Evolutionary conservation across 2,329 filamentous ascomycete species (phyloP), one percentile per base, ranked within the genome.

Genomic region (Alternaria conjuncta): DNA sequence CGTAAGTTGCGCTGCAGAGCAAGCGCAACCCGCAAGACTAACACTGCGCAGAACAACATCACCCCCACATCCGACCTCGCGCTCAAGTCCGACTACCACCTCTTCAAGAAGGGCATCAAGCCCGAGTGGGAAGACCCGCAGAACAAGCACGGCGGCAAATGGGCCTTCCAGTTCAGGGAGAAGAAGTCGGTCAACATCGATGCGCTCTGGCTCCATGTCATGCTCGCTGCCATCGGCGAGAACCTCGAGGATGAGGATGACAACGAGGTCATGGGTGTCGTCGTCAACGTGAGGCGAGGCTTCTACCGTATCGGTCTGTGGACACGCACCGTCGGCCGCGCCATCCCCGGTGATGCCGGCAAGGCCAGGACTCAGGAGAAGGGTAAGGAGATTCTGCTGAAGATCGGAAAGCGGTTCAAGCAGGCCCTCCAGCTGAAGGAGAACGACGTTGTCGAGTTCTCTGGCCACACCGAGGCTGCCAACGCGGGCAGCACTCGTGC

Each of bases 91-190:
- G 96, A 99, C 82, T 99, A 99, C 85, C 96, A 99, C 80, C 92
- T 99, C 47, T 99, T 99, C 91, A 99, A 99, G 87, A 91, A 91
- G 75, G 94, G 94, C 70, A 93, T 99, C 67, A 93, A 96, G 69
- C 96, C 96, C 36, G 96, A 99, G 84, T 99, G 96, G 96, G 96
- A 99, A 83, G 96, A 99, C 80, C 87, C 89, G 25, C 94, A 98
- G 85, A 99, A 99, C 86, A 99, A 98, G 88, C 94, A 98, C 81
- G 96, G 96, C 74, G 96, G 96, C 83, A 97, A 97, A 84, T 99
- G 96, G 96, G 94, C 95, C 25, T 98, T 96, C 85, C 91, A 93
- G 77, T 97, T 97, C 90, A 97, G 96, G 86, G 93, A 97, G 75
- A 97, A 97, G 88, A 91, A 92, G 78, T 89, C 86, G 71, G 88